Evolutionary conservation across 1,139 yeast genomes (phyloP), one percentile per base, ranked within the genome.

Genomic region (Pichia sp.): DNA sequence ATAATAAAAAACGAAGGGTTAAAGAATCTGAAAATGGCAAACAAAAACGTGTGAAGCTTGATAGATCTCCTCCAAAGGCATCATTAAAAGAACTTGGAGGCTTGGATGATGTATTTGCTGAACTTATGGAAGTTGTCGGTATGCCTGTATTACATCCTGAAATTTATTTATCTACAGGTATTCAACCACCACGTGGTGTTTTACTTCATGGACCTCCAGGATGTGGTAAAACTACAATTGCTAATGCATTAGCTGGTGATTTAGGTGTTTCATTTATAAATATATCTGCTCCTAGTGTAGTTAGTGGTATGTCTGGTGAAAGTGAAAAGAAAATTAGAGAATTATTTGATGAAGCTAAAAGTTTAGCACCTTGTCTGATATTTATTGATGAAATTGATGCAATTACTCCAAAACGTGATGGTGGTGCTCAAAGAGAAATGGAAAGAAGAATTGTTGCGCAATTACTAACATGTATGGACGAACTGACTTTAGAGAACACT

Each of bases 291-390:
- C 98, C 98, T 1, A 86, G 96, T 1, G 88, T 94, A 6, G 97
- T 92, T 0, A 86, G 96, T 51, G 98, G 99, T n/a, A 92, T 92
- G 98, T 87, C 96, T n/a, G 98, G 98, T 42, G 99, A 92, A 66
- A 83, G 94, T 51, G 98, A 94, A 64, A 92, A 92, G 71, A 90
- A 90, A 63, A 74, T 92, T 25, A 74, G 98, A 54, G 98, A 92
- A 54, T 73, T 92, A 39, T 92, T 92, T 61, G 97, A 89, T 41
- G 98, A 94, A 63, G 98, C 98, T 2, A 86, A 84, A 60, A 61
- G 76, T 7, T 65, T 89, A 50, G 98, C 98, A 1, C 98, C 98
- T 3, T 90, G 97, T 66, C 70, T 92, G 39, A 77, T 92, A 47
- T 92, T 92, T 62, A 83, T 92, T 66, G 99, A 92, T 67, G 97